These are phyloP conservation scores for Wakefieldia striispora DNA, from an alignment of 768 basidiomycete species.

Conservation along the genomic window DNA sequence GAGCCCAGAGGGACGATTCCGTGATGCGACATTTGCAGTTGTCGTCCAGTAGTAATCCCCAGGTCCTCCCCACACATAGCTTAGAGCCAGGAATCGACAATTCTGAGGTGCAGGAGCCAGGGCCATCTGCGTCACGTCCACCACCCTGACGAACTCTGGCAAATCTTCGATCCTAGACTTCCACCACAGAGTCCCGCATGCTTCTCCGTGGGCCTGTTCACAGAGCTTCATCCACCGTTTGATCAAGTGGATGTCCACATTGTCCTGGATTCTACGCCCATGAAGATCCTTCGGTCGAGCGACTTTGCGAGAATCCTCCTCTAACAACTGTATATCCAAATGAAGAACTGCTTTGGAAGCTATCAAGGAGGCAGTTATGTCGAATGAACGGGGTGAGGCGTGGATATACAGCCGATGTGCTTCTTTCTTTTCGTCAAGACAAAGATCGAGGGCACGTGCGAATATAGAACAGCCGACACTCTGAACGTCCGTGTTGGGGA, in stretches of 20 bases:
- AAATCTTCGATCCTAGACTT: constrained; percentile 2
- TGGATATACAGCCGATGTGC: constrained; percentile 14
- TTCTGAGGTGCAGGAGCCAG: constrained; percentile 3
- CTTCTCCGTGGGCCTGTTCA: constrained; percentile 13
- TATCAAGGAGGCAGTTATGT: background rate
- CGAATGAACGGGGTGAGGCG: constrained; percentile 4
- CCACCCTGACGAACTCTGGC: constrained; percentile 11
- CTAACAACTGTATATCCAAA: constrained; percentile 17
- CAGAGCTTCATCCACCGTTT: constrained; percentile 18
- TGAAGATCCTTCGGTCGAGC: constrained; percentile 16
- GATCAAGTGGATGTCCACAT: constrained; percentile 8
- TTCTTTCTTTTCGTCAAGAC: constrained; percentile 3
- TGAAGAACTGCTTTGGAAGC: background rate
- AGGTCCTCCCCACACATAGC: constrained; percentile 17
- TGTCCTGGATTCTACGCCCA: constrained; percentile 17
- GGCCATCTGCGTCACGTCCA: constrained; percentile 12
- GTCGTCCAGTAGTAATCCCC: constrained; percentile 10
- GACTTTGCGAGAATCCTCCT: constrained; percentile 17
- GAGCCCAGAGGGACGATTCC: constrained; percentile 3
- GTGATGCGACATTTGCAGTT: background rate
- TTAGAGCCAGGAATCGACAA: constrained; percentile 17
- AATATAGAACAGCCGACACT: constrained; percentile 1
- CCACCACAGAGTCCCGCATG: constrained; percentile 14
- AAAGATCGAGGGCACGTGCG: background rate
- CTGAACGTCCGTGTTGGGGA: constrained; percentile 9